Evolutionary conservation across 306 rosid genomes (phyloP).

Genomic region (Senna tora): DNA sequence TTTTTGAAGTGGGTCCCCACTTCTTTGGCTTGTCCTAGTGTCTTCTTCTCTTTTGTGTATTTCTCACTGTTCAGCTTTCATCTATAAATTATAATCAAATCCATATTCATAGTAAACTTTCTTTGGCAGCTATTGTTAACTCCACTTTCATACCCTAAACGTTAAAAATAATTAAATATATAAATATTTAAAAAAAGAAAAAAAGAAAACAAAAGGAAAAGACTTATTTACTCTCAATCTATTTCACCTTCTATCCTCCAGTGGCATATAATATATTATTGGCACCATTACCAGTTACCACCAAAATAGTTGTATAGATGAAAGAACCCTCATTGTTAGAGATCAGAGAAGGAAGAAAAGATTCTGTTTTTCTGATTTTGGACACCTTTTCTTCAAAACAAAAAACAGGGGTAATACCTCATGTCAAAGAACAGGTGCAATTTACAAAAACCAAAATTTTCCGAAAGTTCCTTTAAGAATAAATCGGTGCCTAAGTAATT

Average conservation of each 20-base stretch:
- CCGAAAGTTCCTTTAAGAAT: background rate
- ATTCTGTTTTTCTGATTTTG: background rate
- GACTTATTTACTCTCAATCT: constrained; percentile 7
- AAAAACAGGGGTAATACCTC: background rate
- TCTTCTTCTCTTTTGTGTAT: constrained; percentile 38
- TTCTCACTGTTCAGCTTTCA: background rate
- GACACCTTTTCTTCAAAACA: background rate
- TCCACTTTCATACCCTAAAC: background rate
- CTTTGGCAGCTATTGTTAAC: constrained; percentile 22
- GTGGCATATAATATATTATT: background rate
- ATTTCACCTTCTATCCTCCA: background rate
- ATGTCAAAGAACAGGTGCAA: background rate
- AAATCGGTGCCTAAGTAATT: background rate
- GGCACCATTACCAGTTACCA: background rate
- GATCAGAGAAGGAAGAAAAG: background rate
- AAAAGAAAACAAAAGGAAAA: background rate
- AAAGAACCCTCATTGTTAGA: background rate
- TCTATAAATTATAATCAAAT: background rate
- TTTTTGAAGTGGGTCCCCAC: constrained; percentile 49
- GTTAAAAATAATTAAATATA: background rate
- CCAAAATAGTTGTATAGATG: background rate
- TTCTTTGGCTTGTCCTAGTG: constrained; percentile 39
- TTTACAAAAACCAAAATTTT: background rate
- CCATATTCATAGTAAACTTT: constrained; percentile 17
- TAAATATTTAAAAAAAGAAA: background rate